A percentile compares a stretch with the other conserved stretches of the same genome.
phyloP scores from a whole-genome alignment of 306 rosid genomes.

The Cucurbita pepo region DNA sequence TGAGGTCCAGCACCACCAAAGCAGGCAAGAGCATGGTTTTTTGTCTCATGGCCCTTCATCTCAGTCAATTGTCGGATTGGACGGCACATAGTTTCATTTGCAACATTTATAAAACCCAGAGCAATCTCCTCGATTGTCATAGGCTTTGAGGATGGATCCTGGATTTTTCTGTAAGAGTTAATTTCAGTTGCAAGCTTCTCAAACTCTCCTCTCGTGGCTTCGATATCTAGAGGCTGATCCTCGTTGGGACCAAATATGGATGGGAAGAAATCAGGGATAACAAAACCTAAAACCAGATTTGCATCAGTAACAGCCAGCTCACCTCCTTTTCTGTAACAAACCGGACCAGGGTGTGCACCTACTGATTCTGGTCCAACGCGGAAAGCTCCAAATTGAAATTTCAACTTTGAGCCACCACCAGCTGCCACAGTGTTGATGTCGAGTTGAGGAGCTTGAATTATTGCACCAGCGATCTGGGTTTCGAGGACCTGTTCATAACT shows the following conservation, averaged over 20 bases:
- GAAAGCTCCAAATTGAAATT: slow-evolving; percentile 80
- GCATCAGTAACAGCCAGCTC: slow-evolving; percentile 96
- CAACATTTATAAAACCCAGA: slow-evolving; percentile 79
- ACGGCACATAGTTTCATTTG: slow-evolving; percentile 95
- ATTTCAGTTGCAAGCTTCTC: slow-evolving; percentile 60
- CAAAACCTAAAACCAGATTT: slow-evolving; percentile 64
- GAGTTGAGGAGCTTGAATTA: slow-evolving; percentile 92
- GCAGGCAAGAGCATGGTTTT: slow-evolving; percentile 90
- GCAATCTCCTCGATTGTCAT: slow-evolving; percentile 82
- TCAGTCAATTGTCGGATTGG: slow-evolving; percentile 89
- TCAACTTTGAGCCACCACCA: slow-evolving; percentile 89
- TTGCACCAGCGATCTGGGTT: slow-evolving; percentile 84
- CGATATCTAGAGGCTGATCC: slow-evolving; percentile 64
- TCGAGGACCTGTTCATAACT: slow-evolving; percentile 86
- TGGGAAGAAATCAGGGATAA: slow-evolving; percentile 87
- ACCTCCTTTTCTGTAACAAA: slow-evolving; percentile 84
- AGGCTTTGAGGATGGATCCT: slow-evolving; percentile 46
- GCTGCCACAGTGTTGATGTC: slow-evolving; percentile 97
- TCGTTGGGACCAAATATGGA: slow-evolving; percentile 79
- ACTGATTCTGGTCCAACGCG: slow-evolving; percentile 90
- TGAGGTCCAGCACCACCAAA: slow-evolving; percentile 99
- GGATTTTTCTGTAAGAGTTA: slow-evolving; percentile 48
- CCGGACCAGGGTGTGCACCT: slow-evolving; percentile 98
- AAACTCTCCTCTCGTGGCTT: slow-evolving; percentile 51
- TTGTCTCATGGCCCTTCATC: slow-evolving; percentile 96